A percentile compares a stretch with the other conserved stretches of the same genome.
These are phyloP conservation scores for Rosellinia necatrix DNA, from an alignment of 2,329 filamentous ascomycete species.

Conservation along the genomic window DNA sequence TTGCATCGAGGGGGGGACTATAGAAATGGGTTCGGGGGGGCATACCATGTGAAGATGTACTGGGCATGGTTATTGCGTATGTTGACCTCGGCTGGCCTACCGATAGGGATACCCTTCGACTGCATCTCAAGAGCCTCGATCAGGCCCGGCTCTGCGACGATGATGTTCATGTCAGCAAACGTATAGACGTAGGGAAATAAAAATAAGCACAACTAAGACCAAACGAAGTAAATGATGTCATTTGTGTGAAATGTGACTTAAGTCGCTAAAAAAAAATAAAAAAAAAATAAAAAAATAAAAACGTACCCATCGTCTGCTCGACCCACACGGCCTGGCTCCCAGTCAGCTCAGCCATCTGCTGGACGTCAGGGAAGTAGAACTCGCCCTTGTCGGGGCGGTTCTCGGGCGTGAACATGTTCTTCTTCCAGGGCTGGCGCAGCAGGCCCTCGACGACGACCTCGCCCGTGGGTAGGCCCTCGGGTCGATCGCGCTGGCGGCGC, in stretches of 20 bases:
- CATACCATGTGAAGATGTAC: conserved; percentile 98
- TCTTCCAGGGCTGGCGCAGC: conserved; percentile 89
- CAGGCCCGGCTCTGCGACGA: conserved; percentile 71
- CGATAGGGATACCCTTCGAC: conserved; percentile 84
- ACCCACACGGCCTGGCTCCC: conserved; percentile 92
- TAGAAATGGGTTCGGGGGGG: conserved; percentile 23
- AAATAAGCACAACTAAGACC: neutral
- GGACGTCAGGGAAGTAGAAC: conserved; percentile 95
- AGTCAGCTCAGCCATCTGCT: conserved; percentile 83
- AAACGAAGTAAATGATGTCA: neutral
- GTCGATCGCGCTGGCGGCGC: conserved; percentile 64
- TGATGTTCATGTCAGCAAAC: conserved; percentile 31
- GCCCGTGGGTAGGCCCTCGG: conserved; percentile 68
- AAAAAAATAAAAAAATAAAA: neutral
- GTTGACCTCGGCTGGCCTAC: conserved; percentile 85
- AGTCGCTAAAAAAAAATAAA: too few relatives aligned
- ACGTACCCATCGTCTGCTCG: conserved; percentile 88
- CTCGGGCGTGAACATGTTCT: conserved; percentile 95
- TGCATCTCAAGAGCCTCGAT: conserved; percentile 76
- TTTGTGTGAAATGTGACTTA: too few relatives aligned
- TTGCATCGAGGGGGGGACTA: neutral
- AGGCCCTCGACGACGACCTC: conserved; percentile 83
- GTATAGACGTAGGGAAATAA: conserved; percentile 2
- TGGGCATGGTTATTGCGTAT: conserved; percentile 95
- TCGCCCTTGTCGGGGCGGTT: conserved; percentile 82